Base-by-base conservation (phyloP, 164 flowering plant species). In the Annona cherimola region DNA sequence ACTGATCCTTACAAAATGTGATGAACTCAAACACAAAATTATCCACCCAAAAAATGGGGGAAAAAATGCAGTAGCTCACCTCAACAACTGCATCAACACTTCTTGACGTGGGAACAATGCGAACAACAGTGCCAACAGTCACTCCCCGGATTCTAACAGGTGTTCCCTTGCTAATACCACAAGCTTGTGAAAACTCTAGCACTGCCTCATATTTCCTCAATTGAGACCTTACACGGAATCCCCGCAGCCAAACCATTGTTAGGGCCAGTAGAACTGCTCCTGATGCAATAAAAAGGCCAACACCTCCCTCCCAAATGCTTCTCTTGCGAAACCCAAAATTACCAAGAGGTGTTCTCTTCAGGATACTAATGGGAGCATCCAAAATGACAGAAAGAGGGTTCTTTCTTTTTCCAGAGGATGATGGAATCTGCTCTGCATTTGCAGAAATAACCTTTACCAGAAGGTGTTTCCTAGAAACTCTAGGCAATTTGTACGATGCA, bases 291-390 rank as follows among this genome's bases (percentile, higher is more conserved):
- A 95, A 92, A 71, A 95, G 79, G 59, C 99, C 99, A 45, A 95
- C 94, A 16, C 98, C 99, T 75, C 99, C 98, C 81, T 95, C 99
- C 99, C 99, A 95, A 45, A 95, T 83, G 79, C 98, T 93, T 74
- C 86, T 84, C 67, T 79, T 77, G 42, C 99, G 98, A 77, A 95
- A 95, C 70, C 99, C 98, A 79, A 93, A 95, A 77, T 95, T 96
- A 74, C 87, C 84, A 73, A 95, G 69, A 0, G 99, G 99, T 1
- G 96, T 94, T 74, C 80, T 88, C 79, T 73, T 84, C 99, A 95
- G 92, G 11, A 92, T 61, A 69, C 45, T 82, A 45, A 78, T 59
- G 35, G 99, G 98, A 45, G 87, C 66, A 71, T 89, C 97, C 79
- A 86, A 65, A 74, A 89, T 71, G 76, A 79, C 81, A 3, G 83